Percentiles rank a stretch among this genome's conserved stretches.
phyloP scores from a whole-genome alignment of 2,329 filamentous ascomycete genomes.

The Claviceps africana region DNA sequence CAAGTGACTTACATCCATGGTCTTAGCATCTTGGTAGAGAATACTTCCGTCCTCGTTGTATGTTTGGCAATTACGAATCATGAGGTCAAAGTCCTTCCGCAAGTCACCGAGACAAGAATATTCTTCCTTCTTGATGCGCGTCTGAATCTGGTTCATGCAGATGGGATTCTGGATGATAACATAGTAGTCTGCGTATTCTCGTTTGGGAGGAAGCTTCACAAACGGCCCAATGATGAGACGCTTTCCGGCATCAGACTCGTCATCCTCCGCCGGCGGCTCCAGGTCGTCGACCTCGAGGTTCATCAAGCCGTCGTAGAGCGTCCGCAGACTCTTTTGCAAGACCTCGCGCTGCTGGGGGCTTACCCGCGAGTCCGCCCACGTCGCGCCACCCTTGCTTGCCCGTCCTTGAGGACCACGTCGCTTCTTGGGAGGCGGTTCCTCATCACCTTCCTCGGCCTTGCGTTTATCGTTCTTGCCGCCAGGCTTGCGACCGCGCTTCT shows the following conservation, averaged over 20 bases:
- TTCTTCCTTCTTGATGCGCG: conserved; percentile 91
- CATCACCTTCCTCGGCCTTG: conserved; percentile 68
- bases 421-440: conserved; percentile 66
- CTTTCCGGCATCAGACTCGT: conserved; percentile 45
- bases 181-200: conserved; percentile 90
- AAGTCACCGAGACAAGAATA: conserved; percentile 73
- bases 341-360: conserved; percentile 54
- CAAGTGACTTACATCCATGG: conserved; percentile 87
- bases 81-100: conserved; percentile 64
- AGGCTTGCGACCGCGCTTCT: conserved; percentile 77
- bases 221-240: conserved; percentile 89
- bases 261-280: conserved; percentile 40
- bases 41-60: conserved; percentile 95
- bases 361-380: conserved; percentile 32
- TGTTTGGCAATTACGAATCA: conserved; percentile 83
- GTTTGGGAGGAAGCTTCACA: conserved; percentile 77
- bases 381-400: conserved; percentile 40
- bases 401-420: conserved; percentile 58
- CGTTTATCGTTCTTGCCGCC: conserved; percentile 66
- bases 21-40: conserved; percentile 80
- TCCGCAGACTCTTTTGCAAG: conserved; percentile 68
- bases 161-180: conserved; percentile 84
- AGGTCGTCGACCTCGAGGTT: conserved; percentile 67
- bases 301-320: conserved; percentile 68
- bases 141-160: conserved; percentile 88